These are phyloP conservation scores for Desmodesmus armatus DNA, from an alignment of 139 green algal genomes.

Conservation along the genomic window DNA sequence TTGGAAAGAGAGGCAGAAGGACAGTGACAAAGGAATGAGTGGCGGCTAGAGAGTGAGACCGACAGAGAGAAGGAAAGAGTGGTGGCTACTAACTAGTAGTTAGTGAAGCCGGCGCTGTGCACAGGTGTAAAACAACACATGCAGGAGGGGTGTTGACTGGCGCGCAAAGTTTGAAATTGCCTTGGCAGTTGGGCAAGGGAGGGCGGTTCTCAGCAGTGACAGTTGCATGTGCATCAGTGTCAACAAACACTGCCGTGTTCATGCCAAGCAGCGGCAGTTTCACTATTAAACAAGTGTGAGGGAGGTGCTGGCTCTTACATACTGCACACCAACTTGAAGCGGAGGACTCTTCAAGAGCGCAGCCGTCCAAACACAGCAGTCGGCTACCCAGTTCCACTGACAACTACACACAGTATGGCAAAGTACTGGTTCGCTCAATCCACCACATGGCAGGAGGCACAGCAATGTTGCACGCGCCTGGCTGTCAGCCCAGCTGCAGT, in stretches of 20 bases:
- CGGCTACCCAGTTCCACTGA: neutral
- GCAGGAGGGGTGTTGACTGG: neutral
- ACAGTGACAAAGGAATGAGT: neutral
- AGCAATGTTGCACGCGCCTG: no score
- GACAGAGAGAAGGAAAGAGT: no score
- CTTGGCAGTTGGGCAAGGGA: neutral
- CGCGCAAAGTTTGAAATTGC: no score
- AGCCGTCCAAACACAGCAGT: neutral
- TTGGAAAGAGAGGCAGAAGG: no score
- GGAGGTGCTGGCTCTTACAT: no score
- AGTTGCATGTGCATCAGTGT: neutral
- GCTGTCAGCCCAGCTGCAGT: neutral
- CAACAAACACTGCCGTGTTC: no score
- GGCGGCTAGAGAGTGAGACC: neutral
- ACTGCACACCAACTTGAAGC: no score
- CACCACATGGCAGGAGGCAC: no score
- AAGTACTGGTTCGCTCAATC: neutral
- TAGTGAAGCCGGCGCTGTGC: neutral
- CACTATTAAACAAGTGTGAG: neutral
- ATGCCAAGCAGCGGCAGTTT: neutral
- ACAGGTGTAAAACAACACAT: neutral
- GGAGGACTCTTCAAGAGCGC: neutral
- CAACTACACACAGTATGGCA: neutral
- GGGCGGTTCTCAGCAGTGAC: neutral
- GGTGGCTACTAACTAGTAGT: neutral